A percentile compares a stretch with the other conserved stretches of the same genome.
Conservation (phyloP, 116 monocot genomes). For the Zostera marina region DNA sequence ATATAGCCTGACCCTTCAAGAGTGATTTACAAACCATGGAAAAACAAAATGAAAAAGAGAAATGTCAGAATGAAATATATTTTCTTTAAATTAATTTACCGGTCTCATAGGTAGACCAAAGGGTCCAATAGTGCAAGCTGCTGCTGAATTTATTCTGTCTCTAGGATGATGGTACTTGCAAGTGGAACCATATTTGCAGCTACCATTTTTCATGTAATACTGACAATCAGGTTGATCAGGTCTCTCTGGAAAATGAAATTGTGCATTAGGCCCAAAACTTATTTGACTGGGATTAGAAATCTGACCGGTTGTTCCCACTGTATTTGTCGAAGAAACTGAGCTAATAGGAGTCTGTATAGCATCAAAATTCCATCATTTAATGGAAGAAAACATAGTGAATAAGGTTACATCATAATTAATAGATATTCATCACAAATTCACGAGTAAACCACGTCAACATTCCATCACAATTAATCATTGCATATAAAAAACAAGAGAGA, state of each 20-base stretch:
- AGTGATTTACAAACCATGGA: not conserved
- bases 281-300: slow-evolving; percentile 7
- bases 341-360: slow-evolving; percentile 6
- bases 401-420: not conserved
- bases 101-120: slow-evolving; percentile 71
- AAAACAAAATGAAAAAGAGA: not conserved
- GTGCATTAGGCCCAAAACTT: slow-evolving; percentile 1
- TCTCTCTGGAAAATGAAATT: slow-evolving; percentile 18
- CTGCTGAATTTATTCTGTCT: slow-evolving; percentile 25
- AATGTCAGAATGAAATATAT: not conserved
- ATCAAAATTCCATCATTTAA: not conserved
- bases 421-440: not conserved
- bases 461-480: too few relatives aligned
- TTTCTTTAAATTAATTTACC: slow-evolving; percentile 14
- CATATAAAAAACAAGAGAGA: too few relatives aligned
- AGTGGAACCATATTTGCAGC: slow-evolving; percentile 60
- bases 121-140: slow-evolving; percentile 29
- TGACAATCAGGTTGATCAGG: slow-evolving; percentile 82
- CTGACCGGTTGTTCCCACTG: slow-evolving; percentile 6
- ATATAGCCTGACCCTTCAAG: slow-evolving; percentile 44
- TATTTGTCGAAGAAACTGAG: slow-evolving; percentile 9
- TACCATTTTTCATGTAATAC: slow-evolving; percentile 66
- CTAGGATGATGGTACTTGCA: slow-evolving; percentile 87
- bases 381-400: not conserved
- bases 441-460: too few relatives aligned